A percentile compares a stretch with the other conserved stretches of the same genome.
Evolutionary conservation across 2,329 filamentous ascomycete species (phyloP).

Genomic region (Penicillium sp.): DNA sequence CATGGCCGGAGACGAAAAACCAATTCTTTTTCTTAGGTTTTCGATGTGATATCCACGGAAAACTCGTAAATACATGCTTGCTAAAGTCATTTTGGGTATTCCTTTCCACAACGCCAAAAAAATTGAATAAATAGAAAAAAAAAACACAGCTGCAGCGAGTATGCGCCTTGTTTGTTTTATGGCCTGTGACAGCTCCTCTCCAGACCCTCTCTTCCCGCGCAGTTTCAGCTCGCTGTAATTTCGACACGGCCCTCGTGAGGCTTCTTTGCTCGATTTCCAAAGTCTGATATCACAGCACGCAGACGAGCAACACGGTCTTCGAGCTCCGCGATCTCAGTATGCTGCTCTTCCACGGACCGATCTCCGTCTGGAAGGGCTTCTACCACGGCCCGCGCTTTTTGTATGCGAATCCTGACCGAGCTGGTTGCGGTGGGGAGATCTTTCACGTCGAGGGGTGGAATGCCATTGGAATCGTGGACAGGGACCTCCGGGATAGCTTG

Average conservation of each 20-base stretch:
- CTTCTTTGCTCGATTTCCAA: conserved; percentile 41
- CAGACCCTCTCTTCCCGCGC: background rate
- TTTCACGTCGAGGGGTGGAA: conserved; percentile 65
- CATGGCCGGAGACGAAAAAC: background rate
- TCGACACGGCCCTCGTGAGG: conserved; percentile 8
- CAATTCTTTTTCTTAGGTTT: conserved; percentile 14
- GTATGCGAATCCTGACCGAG: conserved; percentile 78
- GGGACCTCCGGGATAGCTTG: conserved; percentile 33
- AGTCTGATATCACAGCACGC: conserved; percentile 45
- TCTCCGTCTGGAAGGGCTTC: conserved; percentile 50
- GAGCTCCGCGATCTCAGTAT: conserved; percentile 48
- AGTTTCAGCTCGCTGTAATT: conserved; percentile 4
- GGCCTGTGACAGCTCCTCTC: background rate
- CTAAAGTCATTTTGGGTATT: conserved; percentile 24
- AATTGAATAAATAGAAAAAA: background rate
- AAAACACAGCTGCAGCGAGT: background rate
- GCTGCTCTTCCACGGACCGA: conserved; percentile 49
- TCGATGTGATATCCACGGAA: conserved; percentile 8
- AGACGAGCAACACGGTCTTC: conserved; percentile 46
- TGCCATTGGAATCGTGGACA: conserved; percentile 32
- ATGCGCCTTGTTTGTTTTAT: background rate
- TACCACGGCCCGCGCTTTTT: conserved; percentile 66
- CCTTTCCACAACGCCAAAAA: conserved; percentile 23
- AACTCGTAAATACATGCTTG: conserved; percentile 10
- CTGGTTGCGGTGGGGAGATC: conserved; percentile 79